Evolutionary conservation across 805 yeast genomes (phyloP).

Genomic region (Candida mattraensis): DNA sequence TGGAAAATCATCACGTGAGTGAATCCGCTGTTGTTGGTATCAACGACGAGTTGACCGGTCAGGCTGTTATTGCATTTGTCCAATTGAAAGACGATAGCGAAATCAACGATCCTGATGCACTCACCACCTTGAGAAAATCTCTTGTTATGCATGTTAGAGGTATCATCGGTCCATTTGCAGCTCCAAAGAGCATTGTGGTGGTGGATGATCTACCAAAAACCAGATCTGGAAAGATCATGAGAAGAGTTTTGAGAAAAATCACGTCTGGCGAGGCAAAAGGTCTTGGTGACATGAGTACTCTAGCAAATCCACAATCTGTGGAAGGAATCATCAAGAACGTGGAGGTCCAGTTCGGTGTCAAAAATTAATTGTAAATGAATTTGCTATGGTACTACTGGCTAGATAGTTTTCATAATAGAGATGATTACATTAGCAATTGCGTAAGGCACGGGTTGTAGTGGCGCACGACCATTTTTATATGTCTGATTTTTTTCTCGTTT

Average conservation of each 20-base stretch:
- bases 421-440: too few species aligned
- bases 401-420: too few species aligned
- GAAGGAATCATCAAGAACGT: slow-evolving; percentile 72
- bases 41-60: slow-evolving; percentile 94
- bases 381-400: too few species aligned
- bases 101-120: slow-evolving; percentile 38
- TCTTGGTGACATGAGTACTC: slow-evolving; percentile 88
- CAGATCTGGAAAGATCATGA: slow-evolving; percentile 97
- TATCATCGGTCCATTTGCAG: slow-evolving; percentile 92
- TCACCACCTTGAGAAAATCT: slow-evolving; percentile 65
- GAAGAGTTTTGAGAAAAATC: slow-evolving; percentile 93
- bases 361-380: slow-evolving; percentile 26
- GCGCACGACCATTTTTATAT: too few species aligned
- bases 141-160: slow-evolving; percentile 86
- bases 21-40: slow-evolving; percentile 98
- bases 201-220: slow-evolving; percentile 97
- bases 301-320: slow-evolving; percentile 84
- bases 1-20: slow-evolving; percentile 75
- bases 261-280: slow-evolving; percentile 90
- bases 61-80: slow-evolving; percentile 95
- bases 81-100: slow-evolving; percentile 61
- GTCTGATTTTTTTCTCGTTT: too few species aligned
- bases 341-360: slow-evolving; percentile 41
- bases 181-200: slow-evolving; percentile 80
- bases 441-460: too few species aligned